Conservation (phyloP, 106 monocot genomes). For the Allium fistulosum region DNA sequence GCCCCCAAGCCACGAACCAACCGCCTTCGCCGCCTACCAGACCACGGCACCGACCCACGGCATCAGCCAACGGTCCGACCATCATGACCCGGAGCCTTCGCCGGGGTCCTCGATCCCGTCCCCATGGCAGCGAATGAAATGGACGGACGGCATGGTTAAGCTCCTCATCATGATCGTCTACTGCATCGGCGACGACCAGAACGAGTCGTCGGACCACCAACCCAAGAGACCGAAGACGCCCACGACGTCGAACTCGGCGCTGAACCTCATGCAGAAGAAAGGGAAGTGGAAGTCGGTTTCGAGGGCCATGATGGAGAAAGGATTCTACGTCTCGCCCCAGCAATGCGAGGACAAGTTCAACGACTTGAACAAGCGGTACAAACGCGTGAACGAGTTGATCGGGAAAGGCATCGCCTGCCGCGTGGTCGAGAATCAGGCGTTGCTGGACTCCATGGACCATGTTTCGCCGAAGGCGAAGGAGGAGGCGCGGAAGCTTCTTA, state of each 20-base stretch:
- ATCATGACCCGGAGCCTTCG: no score
- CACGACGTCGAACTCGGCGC: background rate
- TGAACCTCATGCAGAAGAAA: slow-evolving; percentile 51
- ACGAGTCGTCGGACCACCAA: background rate
- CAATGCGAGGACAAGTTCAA: slow-evolving; percentile 99
- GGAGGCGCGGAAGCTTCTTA: slow-evolving; percentile 87
- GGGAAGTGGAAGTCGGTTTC: slow-evolving; percentile 98
- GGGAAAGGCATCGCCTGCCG: slow-evolving; percentile 72
- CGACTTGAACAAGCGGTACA: slow-evolving; percentile 94
- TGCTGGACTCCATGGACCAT: slow-evolving; percentile 68
- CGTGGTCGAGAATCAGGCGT: slow-evolving; percentile 77
- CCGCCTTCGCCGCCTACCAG: no score
- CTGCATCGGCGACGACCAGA: slow-evolving; percentile 61
- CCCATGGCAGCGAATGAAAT: slow-evolving; percentile 93
- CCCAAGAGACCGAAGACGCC: background rate
- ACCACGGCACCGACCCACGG: no score
- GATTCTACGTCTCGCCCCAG: slow-evolving; percentile 83
- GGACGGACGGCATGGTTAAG: slow-evolving; percentile 88
- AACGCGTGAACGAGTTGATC: slow-evolving; percentile 78
- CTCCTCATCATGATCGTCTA: slow-evolving; percentile 79
- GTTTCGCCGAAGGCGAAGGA: slow-evolving; percentile 74
- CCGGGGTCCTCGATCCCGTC: background rate
- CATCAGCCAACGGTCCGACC: no score
- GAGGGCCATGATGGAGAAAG: slow-evolving; percentile 89
- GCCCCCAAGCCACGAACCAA: background rate